Evolutionary conservation across 1,139 yeast species (phyloP).

Genomic region (Yamadazyma epiphylla): DNA sequence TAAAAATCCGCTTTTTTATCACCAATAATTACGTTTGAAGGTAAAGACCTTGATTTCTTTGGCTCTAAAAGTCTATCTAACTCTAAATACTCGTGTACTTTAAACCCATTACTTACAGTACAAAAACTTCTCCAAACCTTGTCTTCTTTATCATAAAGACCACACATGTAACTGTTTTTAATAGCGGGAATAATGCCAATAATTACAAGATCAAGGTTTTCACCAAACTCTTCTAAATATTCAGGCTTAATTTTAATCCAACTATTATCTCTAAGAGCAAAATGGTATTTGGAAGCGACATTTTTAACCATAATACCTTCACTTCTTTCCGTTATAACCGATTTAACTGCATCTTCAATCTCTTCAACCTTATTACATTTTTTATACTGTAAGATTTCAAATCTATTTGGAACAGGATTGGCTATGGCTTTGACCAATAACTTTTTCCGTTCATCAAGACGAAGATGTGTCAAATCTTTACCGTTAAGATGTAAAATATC

Average conservation of each 20-base stretch:
- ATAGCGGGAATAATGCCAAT: constrained; percentile 75
- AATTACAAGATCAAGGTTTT: constrained; percentile 73
- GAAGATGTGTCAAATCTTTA: constrained; percentile 48
- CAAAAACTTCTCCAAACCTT: constrained; percentile 57
- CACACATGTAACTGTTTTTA: constrained; percentile 77
- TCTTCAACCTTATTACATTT: constrained; percentile 45
- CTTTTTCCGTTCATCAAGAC: constrained; percentile 54
- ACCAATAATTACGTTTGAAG: constrained; percentile 53
- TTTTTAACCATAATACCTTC: constrained; percentile 85
- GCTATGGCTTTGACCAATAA: constrained; percentile 46
- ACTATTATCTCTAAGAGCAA: constrained; percentile 54
- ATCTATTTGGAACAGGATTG: constrained; percentile 45
- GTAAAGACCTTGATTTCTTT: constrained; percentile 33
- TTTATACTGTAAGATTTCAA: constrained; percentile 54
- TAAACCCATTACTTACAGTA: constrained; percentile 81
- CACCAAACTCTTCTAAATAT: constrained; percentile 81
- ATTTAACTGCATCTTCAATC: constrained; percentile 52
- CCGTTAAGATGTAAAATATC: constrained; percentile 74
- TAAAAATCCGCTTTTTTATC: constrained; percentile 62
- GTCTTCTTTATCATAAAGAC: constrained; percentile 42
- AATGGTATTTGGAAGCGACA: constrained; percentile 52
- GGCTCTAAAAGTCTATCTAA: constrained; percentile 58
- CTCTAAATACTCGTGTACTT: constrained; percentile 54
- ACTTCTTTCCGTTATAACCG: constrained; percentile 59
- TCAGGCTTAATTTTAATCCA: constrained; percentile 95